Conservation (phyloP, 2,329 filamentous ascomycete genomes). For the Talaromyces sp. region DNA sequence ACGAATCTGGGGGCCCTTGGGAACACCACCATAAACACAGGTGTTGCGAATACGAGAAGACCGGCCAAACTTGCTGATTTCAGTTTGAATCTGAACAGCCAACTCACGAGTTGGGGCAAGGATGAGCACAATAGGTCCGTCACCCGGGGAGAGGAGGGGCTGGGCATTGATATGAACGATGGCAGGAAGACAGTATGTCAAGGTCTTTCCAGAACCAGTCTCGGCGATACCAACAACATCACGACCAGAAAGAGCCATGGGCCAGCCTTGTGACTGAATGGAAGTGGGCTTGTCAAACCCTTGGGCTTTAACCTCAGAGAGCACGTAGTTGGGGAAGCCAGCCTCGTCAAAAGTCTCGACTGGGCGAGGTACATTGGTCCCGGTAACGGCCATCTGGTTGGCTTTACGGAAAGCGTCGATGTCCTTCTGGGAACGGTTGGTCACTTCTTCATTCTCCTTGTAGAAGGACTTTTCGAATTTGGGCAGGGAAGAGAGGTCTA, state of each 20-base stretch:
- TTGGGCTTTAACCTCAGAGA: constrained; percentile 97
- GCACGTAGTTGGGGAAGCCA: constrained; percentile 92
- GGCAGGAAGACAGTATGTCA: constrained; percentile 95
- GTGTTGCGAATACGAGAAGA: constrained; percentile 98
- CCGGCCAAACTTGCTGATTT: constrained; percentile 98
- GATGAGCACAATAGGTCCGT: constrained; percentile 94
- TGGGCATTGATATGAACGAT: constrained; percentile 99
- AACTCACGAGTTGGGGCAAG: constrained; percentile 95
- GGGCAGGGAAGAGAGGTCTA: constrained; percentile 72
- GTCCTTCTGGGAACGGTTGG: constrained; percentile 68
- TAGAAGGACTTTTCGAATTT: constrained; percentile 99
- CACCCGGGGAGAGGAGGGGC: constrained; percentile 87
- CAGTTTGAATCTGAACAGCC: constrained; percentile 96
- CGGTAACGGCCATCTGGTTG: constrained; percentile 78
- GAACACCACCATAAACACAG: constrained; percentile 97
- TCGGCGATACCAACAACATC: constrained; percentile 99
- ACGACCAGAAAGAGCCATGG: constrained; percentile 95
- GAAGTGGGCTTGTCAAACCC: constrained; percentile 90
- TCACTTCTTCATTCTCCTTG: constrained; percentile 83
- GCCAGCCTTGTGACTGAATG: constrained; percentile 98
- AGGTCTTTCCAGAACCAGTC: constrained; percentile 97
- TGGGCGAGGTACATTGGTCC: constrained; percentile 78
- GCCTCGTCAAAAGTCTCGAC: constrained; percentile 98
- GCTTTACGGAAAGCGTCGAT: constrained; percentile 84
- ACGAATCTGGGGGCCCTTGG: constrained; percentile 93